phyloP scores from a whole-genome alignment of 75 land plant genomes.

The Ceratopteris richardii region DNA sequence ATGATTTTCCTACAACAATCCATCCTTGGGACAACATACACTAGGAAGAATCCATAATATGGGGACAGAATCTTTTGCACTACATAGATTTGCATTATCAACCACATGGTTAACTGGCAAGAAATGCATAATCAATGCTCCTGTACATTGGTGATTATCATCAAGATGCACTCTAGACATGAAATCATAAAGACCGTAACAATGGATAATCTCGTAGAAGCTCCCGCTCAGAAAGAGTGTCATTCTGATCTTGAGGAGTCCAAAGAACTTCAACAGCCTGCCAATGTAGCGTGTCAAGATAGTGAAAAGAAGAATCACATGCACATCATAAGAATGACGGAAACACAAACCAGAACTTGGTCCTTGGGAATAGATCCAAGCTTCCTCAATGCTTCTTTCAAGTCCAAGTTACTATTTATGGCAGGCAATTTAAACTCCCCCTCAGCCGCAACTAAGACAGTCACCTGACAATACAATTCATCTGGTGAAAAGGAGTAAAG shows the following conservation, averaged over 20 bases:
- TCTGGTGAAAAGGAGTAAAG: too few species aligned
- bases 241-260: slow-evolving; percentile 94
- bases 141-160: too few species aligned
- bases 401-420: slow-evolving; percentile 68
- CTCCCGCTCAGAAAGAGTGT: slow-evolving; percentile 71
- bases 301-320: not conserved
- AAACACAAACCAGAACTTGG: slow-evolving; percentile 44
- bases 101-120: too few species aligned
- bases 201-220: slow-evolving; percentile 85
- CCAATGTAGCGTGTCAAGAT: not conserved
- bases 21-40: too few species aligned
- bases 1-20: too few species aligned
- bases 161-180: too few species aligned
- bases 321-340: slow-evolving; percentile 5
- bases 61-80: too few species aligned
- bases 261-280: slow-evolving; percentile 97
- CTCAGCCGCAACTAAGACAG: slow-evolving; percentile 88
- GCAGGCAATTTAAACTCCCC: slow-evolving; percentile 81
- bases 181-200: slow-evolving; percentile 61
- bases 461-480: slow-evolving; percentile 50
- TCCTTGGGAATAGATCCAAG: slow-evolving; percentile 79
- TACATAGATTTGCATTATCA: too few species aligned
- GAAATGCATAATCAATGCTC: too few species aligned
- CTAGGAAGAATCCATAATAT: too few species aligned
- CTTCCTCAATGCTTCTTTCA: slow-evolving; percentile 76